Conservation (phyloP, 306 rosid species). For the Fragaria nilgerrensis region DNA sequence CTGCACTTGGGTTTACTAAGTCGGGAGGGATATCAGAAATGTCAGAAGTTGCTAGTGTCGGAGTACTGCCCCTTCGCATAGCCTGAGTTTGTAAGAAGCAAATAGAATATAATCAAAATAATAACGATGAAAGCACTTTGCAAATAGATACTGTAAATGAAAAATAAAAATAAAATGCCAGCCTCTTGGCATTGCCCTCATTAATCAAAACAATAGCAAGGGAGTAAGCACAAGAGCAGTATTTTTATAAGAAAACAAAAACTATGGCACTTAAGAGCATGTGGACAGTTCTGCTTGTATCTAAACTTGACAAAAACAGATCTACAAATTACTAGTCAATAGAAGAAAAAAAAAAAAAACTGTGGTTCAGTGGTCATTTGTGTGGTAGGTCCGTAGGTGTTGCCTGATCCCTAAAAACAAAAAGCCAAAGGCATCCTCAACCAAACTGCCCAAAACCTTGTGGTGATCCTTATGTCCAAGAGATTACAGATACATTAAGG, state of each 20-base stretch:
- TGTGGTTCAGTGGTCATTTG: not conserved
- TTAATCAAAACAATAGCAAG: not conserved
- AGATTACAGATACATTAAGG: not conserved
- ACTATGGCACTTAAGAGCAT: not conserved
- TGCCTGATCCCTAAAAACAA: not conserved
- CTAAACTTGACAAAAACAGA: not conserved
- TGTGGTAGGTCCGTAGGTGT: not conserved
- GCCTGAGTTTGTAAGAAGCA: constrained; percentile 46
- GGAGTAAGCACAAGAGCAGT: not conserved
- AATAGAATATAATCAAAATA: constrained; percentile 19
- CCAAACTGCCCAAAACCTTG: not conserved
- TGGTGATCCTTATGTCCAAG: not conserved
- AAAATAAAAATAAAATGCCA: not conserved
- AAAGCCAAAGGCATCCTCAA: not conserved
- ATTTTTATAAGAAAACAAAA: not conserved
- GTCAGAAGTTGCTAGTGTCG: constrained; percentile 36
- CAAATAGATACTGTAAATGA: not conserved
- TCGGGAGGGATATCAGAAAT: constrained; percentile 68
- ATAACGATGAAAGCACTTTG: constrained; percentile 1
- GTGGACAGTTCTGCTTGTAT: not conserved
- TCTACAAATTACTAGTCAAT: not conserved
- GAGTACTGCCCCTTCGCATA: constrained; percentile 48
- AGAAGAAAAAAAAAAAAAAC: not conserved
- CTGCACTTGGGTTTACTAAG: constrained; percentile 68
- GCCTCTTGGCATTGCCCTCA: not conserved